Evolutionary conservation across 305 asterid genomes (phyloP).

Genomic region (Fraxinus floribunda): DNA sequence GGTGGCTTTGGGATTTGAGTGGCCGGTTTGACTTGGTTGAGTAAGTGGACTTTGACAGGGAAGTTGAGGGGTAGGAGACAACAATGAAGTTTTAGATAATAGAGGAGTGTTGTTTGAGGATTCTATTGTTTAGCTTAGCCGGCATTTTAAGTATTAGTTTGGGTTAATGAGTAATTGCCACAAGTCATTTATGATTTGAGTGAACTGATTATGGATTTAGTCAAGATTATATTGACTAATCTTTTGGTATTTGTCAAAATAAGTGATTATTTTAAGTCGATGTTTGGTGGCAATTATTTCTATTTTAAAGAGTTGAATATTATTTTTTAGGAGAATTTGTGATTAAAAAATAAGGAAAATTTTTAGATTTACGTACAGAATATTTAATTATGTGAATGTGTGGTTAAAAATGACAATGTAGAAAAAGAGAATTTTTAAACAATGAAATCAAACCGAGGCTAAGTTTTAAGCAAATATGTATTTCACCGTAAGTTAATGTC

Average conservation of each 20-base stretch:
- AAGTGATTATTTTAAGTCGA: not conserved
- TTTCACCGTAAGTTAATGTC: not conserved
- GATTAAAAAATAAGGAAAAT: too few relatives aligned
- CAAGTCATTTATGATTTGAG: slow-evolving; percentile 33
- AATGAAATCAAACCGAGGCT: too few relatives aligned
- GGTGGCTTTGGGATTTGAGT: slow-evolving; percentile 24
- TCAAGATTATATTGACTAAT: not conserved
- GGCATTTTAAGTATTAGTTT: slow-evolving; percentile 44
- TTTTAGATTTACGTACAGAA: too few relatives aligned
- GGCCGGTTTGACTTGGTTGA: slow-evolving; percentile 24
- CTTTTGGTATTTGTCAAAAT: not conserved
- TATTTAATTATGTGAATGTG: too few relatives aligned
- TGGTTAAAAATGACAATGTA: too few relatives aligned
- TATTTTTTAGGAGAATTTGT: too few relatives aligned
- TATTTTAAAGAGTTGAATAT: too few relatives aligned
- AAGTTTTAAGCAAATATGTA: not conserved
- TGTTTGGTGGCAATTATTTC: too few relatives aligned
- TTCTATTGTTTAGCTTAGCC: slow-evolving; percentile 72
- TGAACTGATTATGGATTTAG: slow-evolving; percentile 3
- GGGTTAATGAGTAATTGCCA: slow-evolving; percentile 34
- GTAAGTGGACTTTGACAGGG: slow-evolving; percentile 25
- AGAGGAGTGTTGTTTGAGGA: slow-evolving; percentile 43
- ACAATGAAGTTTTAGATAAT: not conserved
- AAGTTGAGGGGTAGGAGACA: slow-evolving; percentile 18
- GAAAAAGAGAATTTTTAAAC: too few relatives aligned